These are phyloP conservation scores for Aspergillus fijiensis DNA, from an alignment of 2,329 filamentous ascomycete species.

Conservation along the genomic window DNA sequence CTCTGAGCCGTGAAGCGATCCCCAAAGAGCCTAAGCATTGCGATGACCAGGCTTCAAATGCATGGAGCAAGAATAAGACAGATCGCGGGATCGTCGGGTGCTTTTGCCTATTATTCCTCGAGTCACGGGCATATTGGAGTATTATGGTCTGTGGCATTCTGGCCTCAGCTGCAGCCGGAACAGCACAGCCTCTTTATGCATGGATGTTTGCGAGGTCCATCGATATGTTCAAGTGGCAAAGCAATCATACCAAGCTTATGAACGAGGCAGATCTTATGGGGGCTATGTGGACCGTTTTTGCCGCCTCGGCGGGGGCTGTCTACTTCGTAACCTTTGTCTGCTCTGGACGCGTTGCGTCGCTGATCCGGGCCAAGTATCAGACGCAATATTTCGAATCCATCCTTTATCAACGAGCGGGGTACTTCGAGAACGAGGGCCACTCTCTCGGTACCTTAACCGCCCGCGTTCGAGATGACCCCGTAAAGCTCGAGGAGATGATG, in stretches of 20 bases:
- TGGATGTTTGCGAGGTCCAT: constrained; percentile 51
- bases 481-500: constrained; percentile 51
- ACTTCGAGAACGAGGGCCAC: constrained; percentile 41
- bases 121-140: too few relatives aligned
- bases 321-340: constrained; percentile 26
- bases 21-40: too few relatives aligned
- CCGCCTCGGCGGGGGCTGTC: too few relatives aligned
- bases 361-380: too few relatives aligned
- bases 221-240: constrained; percentile 45
- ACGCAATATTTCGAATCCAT: constrained; percentile 24
- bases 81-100: too few relatives aligned
- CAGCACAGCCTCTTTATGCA: constrained; percentile 29
- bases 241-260: constrained; percentile 56
- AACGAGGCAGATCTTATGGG: constrained; percentile 49
- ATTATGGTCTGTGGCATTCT: neutral
- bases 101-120: too few relatives aligned
- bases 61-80: too few relatives aligned
- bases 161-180: neutral
- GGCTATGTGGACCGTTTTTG: constrained; percentile 25
- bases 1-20: too few relatives aligned
- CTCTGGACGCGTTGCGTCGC: too few relatives aligned
- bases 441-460: constrained; percentile 50
- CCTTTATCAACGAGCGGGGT: constrained; percentile 44
- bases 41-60: too few relatives aligned
- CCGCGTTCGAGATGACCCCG: constrained; percentile 49